Conservation (phyloP, 345 rosid genomes). For the Toxicodendron radicans region DNA sequence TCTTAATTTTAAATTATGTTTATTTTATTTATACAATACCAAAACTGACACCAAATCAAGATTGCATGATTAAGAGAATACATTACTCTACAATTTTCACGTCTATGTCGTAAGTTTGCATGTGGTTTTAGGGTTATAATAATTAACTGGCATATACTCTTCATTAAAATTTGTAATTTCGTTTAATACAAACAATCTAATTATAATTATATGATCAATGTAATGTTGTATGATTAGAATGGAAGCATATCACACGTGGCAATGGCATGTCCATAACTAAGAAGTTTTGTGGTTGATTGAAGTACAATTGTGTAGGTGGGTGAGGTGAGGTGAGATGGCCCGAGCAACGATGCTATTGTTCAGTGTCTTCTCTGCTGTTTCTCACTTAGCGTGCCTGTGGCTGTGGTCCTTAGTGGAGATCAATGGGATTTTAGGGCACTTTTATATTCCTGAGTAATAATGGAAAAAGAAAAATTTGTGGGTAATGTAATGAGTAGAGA, state of each 20-base stretch:
- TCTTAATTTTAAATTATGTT: no score
- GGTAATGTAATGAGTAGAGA: not conserved
- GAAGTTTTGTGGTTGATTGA: no score
- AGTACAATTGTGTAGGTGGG: not conserved
- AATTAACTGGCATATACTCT: no score
- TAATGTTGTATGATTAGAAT: no score
- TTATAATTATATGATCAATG: no score
- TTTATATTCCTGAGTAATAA: not conserved
- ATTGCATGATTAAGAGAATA: not conserved
- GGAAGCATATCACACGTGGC: not conserved
- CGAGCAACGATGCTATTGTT: not conserved
- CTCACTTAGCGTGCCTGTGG: not conserved
- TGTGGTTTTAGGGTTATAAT: no score
- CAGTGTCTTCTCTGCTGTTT: not conserved
- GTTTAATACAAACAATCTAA: no score
- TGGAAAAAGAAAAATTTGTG: not conserved
- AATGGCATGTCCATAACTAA: no score
- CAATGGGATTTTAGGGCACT: not conserved
- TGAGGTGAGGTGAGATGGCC: slow-evolving; percentile 10
- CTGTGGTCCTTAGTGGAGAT: not conserved
- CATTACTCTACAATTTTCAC: no score
- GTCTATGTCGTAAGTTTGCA: not conserved
- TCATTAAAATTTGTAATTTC: no score
- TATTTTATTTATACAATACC: not conserved
- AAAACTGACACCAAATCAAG: not conserved